A percentile compares a stretch with the other conserved stretches of the same genome.
phyloP scores from a whole-genome alignment of 257 asterid species.

The Nicotiana benthamiana region DNA sequence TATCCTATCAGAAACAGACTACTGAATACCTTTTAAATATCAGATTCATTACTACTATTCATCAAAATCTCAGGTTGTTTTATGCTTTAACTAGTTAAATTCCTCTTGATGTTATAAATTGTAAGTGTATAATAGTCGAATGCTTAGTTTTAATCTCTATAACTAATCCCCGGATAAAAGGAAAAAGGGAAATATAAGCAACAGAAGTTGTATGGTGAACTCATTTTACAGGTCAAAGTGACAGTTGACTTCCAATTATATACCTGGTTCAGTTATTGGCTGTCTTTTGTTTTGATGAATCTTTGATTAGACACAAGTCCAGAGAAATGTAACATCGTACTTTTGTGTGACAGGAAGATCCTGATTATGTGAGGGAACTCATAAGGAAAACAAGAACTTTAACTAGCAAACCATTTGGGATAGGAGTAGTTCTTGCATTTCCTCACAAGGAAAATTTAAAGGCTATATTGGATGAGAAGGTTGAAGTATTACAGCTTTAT shows the following conservation, averaged over 20 bases:
- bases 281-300: not conserved
- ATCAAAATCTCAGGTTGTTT: not conserved
- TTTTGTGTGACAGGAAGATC: constrained; percentile 61
- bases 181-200: not conserved
- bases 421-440: constrained; percentile 75
- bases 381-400: constrained; percentile 66
- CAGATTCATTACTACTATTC: not conserved
- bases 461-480: constrained; percentile 77
- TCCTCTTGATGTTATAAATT: not conserved
- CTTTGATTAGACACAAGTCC: not conserved
- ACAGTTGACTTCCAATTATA: too few species aligned
- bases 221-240: not conserved
- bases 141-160: not conserved
- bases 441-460: constrained; percentile 75
- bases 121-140: not conserved
- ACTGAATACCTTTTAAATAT: not conserved
- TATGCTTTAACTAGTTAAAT: not conserved
- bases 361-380: constrained; percentile 51
- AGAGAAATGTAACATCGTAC: not conserved
- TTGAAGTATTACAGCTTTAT: constrained; percentile 71
- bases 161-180: not conserved
- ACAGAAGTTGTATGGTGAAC: not conserved
- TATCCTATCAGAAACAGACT: too few species aligned
- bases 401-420: constrained; percentile 85
- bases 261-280: not conserved